Evolutionary conservation across 2,329 filamentous ascomycete species (phyloP).

Genomic region (Dothideomycetidae sp.): DNA sequence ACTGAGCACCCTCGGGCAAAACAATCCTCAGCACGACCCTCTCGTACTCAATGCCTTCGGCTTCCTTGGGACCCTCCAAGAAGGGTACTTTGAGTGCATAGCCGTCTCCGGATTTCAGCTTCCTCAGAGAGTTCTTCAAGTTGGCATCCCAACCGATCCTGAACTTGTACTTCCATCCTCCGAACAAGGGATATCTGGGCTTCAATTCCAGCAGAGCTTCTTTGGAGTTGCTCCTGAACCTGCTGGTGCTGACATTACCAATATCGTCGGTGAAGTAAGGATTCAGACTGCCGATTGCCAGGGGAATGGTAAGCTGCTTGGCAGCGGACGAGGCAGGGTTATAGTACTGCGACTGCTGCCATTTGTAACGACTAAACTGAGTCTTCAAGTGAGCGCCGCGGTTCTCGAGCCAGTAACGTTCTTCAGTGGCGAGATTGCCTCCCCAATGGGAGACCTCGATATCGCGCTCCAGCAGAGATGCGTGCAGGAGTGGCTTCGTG

Average conservation of each 20-base stretch:
- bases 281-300: conserved; percentile 65
- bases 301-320: conserved; percentile 66
- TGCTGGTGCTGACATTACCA: conserved; percentile 89
- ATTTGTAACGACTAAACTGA: conserved; percentile 36
- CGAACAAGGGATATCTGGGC: conserved; percentile 91
- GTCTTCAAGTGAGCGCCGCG: conserved; percentile 57
- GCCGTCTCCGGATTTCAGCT: conserved; percentile 46
- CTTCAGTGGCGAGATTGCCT: conserved; percentile 88
- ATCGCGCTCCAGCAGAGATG: conserved; percentile 69
- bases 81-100: conserved; percentile 85
- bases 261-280: conserved; percentile 94
- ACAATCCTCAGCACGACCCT: conserved; percentile 67
- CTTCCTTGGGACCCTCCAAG: conserved; percentile 76
- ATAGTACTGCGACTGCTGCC: conserved; percentile 45
- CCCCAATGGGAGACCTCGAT: conserved; percentile 97
- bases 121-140: conserved; percentile 60
- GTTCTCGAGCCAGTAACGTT: conserved; percentile 80
- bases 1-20: conserved; percentile 81
- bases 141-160: conserved; percentile 91
- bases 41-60: conserved; percentile 76
- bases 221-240: conserved; percentile 56
- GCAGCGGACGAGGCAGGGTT: conserved; percentile 64
- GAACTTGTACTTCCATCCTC: conserved; percentile 97
- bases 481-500: conserved; percentile 76
- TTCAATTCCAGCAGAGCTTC: conserved; percentile 70